phyloP scores from a whole-genome alignment of 305 asterid genomes.

The Andrographis paniculata region DNA sequence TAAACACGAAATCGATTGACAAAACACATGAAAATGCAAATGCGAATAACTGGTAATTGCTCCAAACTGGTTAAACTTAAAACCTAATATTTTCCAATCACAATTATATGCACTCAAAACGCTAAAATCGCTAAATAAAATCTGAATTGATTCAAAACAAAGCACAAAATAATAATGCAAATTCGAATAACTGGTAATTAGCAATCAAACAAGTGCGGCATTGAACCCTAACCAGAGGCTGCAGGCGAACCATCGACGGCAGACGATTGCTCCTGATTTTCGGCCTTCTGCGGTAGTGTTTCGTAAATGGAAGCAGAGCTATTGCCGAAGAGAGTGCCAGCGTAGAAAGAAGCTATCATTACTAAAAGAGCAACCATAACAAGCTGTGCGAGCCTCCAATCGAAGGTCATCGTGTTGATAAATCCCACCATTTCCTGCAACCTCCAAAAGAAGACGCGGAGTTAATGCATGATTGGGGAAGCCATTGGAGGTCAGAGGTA shows the following conservation, averaged over 20 bases:
- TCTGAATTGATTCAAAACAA: neutral
- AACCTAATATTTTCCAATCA: too few species aligned
- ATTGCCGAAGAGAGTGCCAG: constrained; percentile 58
- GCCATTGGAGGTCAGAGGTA: neutral
- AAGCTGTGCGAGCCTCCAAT: constrained; percentile 65
- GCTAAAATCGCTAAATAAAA: too few species aligned
- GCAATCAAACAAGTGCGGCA: neutral
- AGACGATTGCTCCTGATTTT: too few species aligned
- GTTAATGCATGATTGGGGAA: neutral
- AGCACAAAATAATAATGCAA: neutral
- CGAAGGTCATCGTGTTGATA: constrained; percentile 47
- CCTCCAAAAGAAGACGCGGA: neutral
- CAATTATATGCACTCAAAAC: too few species aligned
- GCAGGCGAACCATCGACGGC: constrained; percentile 22
- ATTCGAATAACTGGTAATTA: neutral
- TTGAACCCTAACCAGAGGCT: constrained; percentile 27
- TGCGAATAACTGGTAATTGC: too few species aligned
- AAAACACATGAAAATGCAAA: too few species aligned
- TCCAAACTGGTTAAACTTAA: too few species aligned
- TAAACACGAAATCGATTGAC: too few species aligned
- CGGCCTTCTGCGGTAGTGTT: constrained; percentile 19
- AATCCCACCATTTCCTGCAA: constrained; percentile 33
- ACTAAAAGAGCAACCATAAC: constrained; percentile 48
- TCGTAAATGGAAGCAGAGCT: constrained; percentile 27
- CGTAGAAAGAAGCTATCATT: constrained; percentile 70